Base-by-base conservation (phyloP, 306 rosid genomes). In the Purshia tridentata region DNA sequence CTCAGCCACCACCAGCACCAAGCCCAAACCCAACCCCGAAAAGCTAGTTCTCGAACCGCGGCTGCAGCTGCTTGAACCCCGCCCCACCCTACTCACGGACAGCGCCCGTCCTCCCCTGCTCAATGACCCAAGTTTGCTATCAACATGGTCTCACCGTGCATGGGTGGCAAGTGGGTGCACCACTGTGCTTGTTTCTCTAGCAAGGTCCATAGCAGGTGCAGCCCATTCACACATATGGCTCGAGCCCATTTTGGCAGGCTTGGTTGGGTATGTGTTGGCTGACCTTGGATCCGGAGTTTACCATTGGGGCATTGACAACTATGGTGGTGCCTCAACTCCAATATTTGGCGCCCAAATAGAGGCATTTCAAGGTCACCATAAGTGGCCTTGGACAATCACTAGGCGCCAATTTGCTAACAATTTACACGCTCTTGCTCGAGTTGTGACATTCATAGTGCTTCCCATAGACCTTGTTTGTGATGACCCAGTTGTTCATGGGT, bases 341-440 rank as follows among this genome's bases (percentile, higher is more conserved):
- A 4, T 89, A 12, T 80, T 94, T 52, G 98, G 98, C 10, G 10
- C 83, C 13, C 98, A 94, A 57, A 94, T 91, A 9, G 95, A 89
- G 10, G 97, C 91, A 1, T 94, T 94, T 11, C 97, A 91, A 83
- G 96, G 98, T 4, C 98, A 94, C 67, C 98, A 94, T 18, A 89
- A 87, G 83, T 83, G 86, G 88, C 98, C 98, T 4, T 89, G 97
- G 96, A 91, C 91, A 1, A 94, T 94, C 47, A 91, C 91, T 0
- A 81, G 75, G 77, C 95, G 97, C 9, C 90, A 94, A 44, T 89
- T 94, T 70, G 94, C 97, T 13, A 94, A 94, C 88, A 91, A 89
- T 22, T 62, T 93, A 18, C 90, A 89, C 10, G 83, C 97, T 0
- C 75, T 94, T 3, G 90, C 96, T 59, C 90, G 91, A 20, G 88